phyloP scores from a whole-genome alignment of 1,139 yeast species.

The Saccharomyces hybrid region DNA sequence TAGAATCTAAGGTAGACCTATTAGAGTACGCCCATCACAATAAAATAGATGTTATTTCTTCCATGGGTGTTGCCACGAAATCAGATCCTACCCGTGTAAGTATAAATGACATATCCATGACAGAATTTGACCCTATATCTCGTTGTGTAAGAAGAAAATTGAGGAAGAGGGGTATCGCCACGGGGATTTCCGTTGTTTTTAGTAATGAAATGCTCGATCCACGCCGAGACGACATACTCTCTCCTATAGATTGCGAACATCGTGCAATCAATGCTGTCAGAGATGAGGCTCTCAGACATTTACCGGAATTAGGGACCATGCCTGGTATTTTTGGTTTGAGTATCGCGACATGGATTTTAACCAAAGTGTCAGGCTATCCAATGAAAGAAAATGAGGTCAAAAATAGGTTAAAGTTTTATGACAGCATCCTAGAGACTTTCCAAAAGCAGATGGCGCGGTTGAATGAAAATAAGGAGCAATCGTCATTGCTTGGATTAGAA shows the following conservation, averaged over 20 bases:
- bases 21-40: conserved; percentile 61
- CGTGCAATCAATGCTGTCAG: conserved; percentile 76
- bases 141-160: conserved; percentile 77
- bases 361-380: conserved; percentile 79
- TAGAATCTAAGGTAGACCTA: conserved; percentile 88
- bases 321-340: conserved; percentile 94
- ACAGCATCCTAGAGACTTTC: conserved; percentile 68
- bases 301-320: conserved; percentile 93
- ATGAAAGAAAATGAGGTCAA: conserved; percentile 88
- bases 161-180: conserved; percentile 64
- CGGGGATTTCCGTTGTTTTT: conserved; percentile 80
- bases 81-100: conserved; percentile 78
- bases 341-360: conserved; percentile 73
- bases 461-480: conserved; percentile 57
- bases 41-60: conserved; percentile 59
- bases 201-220: conserved; percentile 96
- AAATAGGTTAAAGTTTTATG: conserved; percentile 75
- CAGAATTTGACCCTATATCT: conserved; percentile 93
- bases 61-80: conserved; percentile 96
- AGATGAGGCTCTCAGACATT: conserved; percentile 84
- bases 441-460: conserved; percentile 80
- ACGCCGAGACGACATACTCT: conserved; percentile 77
- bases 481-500: conserved; percentile 59
- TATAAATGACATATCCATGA: conserved; percentile 64
- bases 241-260: conserved; percentile 71